Evolutionary conservation across 78 protist genomes (phyloP).

Genomic region (Acrasis kona): DNA sequence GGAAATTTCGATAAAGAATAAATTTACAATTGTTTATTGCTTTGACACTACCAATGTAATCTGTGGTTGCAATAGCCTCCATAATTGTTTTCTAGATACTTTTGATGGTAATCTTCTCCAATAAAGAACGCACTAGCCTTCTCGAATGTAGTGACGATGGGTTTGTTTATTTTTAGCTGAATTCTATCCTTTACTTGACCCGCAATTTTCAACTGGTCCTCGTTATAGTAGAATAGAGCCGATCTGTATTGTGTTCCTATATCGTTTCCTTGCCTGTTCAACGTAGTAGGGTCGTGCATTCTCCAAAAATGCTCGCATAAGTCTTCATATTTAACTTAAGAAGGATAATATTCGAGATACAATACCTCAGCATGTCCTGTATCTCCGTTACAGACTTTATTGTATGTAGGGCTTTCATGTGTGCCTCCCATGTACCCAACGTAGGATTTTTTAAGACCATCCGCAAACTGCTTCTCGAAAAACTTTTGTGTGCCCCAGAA

Average conservation of each 20-base stretch:
- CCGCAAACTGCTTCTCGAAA: neutral
- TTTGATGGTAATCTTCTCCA: neutral
- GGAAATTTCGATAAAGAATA: too few species aligned
- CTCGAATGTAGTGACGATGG: neutral
- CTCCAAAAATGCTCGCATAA: slow-evolving; percentile 37
- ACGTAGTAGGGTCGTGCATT: slow-evolving; percentile 65
- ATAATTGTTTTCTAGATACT: slow-evolving; percentile 30
- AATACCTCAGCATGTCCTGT: slow-evolving; percentile 82
- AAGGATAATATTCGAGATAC: slow-evolving; percentile 51
- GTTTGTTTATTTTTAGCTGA: too few species aligned
- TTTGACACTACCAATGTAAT: too few species aligned
- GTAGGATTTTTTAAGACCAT: neutral
- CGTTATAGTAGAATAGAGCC: slow-evolving; percentile 44
- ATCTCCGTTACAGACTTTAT: slow-evolving; percentile 54
- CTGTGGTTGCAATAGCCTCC: slow-evolving; percentile 15
- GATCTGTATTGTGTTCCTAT: slow-evolving; percentile 79
- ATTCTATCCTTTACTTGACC: neutral
- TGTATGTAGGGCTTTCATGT: slow-evolving; percentile 18
- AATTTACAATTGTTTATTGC: too few species aligned
- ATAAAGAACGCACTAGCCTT: neutral
- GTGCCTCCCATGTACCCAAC: slow-evolving; percentile 25
- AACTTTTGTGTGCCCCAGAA: slow-evolving; percentile 22
- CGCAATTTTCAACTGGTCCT: slow-evolving; percentile 34
- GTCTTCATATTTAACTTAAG: neutral
- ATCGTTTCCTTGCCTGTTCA: slow-evolving; percentile 75